Evolutionary conservation across 2,329 filamentous ascomycete species (phyloP).

Genomic region (Venturia carpophila): DNA sequence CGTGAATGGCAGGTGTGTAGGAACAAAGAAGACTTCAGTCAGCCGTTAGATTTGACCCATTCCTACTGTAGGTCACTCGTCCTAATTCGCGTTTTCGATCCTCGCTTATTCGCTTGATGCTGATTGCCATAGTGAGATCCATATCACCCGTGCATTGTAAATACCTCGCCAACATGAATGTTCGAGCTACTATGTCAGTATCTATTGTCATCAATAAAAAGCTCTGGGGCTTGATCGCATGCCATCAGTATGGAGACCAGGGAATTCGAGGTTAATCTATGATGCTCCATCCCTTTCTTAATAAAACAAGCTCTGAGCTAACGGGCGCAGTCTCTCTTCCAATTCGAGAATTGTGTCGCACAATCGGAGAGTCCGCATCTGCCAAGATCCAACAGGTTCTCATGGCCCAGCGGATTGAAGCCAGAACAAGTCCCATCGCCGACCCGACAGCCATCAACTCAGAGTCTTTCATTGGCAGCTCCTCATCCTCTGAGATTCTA

Average conservation of each 20-base stretch:
- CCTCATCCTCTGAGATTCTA: background rate
- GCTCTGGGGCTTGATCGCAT: slow-evolving; percentile 6
- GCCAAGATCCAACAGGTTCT: slow-evolving; percentile 3
- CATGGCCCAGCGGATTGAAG: background rate
- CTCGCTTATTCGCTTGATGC: background rate
- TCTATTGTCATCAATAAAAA: slow-evolving; percentile 3
- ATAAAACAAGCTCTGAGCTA: background rate
- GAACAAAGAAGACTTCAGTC: slow-evolving; percentile 8
- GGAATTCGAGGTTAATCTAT: background rate
- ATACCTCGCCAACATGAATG: slow-evolving; percentile 12
- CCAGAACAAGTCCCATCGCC: background rate
- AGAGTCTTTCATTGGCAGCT: slow-evolving; percentile 2
- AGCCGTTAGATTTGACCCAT: background rate
- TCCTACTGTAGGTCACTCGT: background rate
- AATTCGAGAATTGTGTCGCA: slow-evolving; percentile 9
- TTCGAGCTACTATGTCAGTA: slow-evolving; percentile 10
- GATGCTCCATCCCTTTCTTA: background rate
- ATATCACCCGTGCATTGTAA: slow-evolving; percentile 13
- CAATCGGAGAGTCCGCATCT: slow-evolving; percentile 1
- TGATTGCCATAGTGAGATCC: slow-evolving; percentile 1
- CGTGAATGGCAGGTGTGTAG: background rate
- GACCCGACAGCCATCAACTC: background rate
- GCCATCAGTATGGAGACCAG: slow-evolving; percentile 6
- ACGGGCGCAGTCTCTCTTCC: background rate
- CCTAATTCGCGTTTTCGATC: background rate